Base-by-base conservation (phyloP, 1,284 basidiomycete genomes). In the Moesziomyces parantarcticus region DNA sequence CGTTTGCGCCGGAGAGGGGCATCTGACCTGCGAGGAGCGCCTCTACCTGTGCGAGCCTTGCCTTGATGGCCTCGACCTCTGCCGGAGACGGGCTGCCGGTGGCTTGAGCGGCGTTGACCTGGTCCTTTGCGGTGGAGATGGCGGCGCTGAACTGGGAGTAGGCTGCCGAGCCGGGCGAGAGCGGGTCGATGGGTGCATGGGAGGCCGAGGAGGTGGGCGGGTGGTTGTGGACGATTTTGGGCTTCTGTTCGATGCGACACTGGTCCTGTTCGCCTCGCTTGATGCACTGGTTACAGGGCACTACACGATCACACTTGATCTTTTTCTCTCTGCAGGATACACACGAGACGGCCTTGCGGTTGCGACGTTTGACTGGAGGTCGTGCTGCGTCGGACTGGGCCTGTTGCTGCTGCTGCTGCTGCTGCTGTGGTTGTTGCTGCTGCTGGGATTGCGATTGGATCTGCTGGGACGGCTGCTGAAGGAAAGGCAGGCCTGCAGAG, bases 231-330 rank as follows among this genome's bases (percentile, higher is more conserved):
- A 66, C 26, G 55, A 67, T 51, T 32, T 69, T 72, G 18, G 70
- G 74, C 55, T 73, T 73, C 22, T 75, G 75, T 40, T 78, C 79
- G 50, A 81, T 70, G 29, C 68, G 68, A 43, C 79, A 81, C 23
- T 59, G 63, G 16, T 72, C 60, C 40, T 67, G 75, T 53, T 81
- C 79, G 44, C 78, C 81, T 18, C 82, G 64, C 52, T 83, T 81
- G 67, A 78, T 60, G 58, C 82, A 83, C 41, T 81, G 81, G 11
- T 76, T 71, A 53, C 82, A 83, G 1, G 82, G 82, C 8, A 78
- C 72, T 14, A 73, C 69, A 4, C 82, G 73, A 45, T 78, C 73
- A 40, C 81, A 83, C 41, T 81, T 80, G 64, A 83, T 80, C 61
- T 83, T 83, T 43, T 81, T 73, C 50, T 83, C 79, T 26, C 80